Conservation (phyloP, 2,329 filamentous ascomycete genomes). For the Moelleriella libera region DNA sequence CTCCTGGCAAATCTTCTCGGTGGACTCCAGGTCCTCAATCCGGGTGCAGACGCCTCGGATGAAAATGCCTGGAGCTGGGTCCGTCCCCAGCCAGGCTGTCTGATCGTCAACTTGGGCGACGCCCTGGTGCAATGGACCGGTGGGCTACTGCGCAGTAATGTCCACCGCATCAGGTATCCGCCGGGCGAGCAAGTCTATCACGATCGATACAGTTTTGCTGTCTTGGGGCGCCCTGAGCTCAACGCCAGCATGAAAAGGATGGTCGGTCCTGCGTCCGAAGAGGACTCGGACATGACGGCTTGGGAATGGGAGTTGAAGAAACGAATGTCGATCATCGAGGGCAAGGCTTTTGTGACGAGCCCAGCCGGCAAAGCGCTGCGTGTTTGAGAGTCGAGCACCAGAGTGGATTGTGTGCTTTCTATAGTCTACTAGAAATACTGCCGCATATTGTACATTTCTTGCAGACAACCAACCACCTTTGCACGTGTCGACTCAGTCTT, state of each 20-base stretch:
- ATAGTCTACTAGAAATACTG: too few relatives aligned
- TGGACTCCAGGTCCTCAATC: slow-evolving; percentile 19
- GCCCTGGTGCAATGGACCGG: slow-evolving; percentile 11
- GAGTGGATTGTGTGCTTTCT: neutral
- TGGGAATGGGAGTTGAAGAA: neutral
- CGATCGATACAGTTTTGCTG: neutral
- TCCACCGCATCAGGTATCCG: slow-evolving; percentile 9
- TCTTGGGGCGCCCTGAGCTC: neutral
- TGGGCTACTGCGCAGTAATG: slow-evolving; percentile 11
- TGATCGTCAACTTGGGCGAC: slow-evolving; percentile 10
- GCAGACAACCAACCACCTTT: too few relatives aligned
- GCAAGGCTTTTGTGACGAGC: neutral
- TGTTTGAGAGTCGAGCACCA: neutral
- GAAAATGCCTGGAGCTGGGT: slow-evolving; percentile 9
- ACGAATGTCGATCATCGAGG: slow-evolving; percentile 13
- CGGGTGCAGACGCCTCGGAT: slow-evolving; percentile 5
- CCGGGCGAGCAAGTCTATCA: slow-evolving; percentile 1
- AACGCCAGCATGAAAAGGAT: neutral
- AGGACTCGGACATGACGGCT: neutral
- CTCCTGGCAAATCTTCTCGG: slow-evolving; percentile 19
- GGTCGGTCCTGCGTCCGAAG: neutral
- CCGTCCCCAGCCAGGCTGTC: slow-evolving; percentile 8
- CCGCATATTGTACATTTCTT: too few relatives aligned
- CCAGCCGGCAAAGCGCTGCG: neutral
- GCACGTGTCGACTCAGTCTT: too few relatives aligned